Evolutionary conservation across 75 land plant genomes (phyloP).

Genomic region (Larix kaempferi): DNA sequence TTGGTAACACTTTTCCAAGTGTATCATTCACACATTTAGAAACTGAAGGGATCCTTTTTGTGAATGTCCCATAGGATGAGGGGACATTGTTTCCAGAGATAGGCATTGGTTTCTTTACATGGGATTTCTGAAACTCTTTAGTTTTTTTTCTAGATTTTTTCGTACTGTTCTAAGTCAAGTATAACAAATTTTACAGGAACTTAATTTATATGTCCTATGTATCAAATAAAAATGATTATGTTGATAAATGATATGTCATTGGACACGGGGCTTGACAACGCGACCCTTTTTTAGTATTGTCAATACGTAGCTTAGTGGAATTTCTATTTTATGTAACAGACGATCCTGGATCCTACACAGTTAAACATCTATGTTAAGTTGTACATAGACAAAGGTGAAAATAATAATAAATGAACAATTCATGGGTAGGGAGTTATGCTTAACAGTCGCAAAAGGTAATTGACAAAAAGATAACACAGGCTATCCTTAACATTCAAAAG

Average conservation of each 20-base stretch:
- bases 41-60: not conserved
- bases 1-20: not conserved
- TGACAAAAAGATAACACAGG: too few species aligned
- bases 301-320: not conserved
- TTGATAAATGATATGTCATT: not conserved
- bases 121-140: not conserved
- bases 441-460: too few species aligned
- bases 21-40: not conserved
- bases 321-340: not conserved
- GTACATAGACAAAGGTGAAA: too few species aligned
- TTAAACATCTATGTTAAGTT: too few species aligned
- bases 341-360: too few species aligned
- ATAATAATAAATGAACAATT: too few species aligned
- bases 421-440: too few species aligned
- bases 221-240: not conserved
- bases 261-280: not conserved
- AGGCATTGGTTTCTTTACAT: not conserved
- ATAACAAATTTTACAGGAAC: not conserved
- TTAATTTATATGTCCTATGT: not conserved
- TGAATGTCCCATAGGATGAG: not conserved
- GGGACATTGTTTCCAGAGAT: not conserved
- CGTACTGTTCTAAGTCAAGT: not conserved
- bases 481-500: too few species aligned
- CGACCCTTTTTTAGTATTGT: not conserved
- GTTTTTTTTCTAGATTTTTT: not conserved